Evolutionary conservation across 2,329 filamentous ascomycete species (phyloP), one percentile per base, ranked within the genome.

Genomic region (Colletotrichum lini): DNA sequence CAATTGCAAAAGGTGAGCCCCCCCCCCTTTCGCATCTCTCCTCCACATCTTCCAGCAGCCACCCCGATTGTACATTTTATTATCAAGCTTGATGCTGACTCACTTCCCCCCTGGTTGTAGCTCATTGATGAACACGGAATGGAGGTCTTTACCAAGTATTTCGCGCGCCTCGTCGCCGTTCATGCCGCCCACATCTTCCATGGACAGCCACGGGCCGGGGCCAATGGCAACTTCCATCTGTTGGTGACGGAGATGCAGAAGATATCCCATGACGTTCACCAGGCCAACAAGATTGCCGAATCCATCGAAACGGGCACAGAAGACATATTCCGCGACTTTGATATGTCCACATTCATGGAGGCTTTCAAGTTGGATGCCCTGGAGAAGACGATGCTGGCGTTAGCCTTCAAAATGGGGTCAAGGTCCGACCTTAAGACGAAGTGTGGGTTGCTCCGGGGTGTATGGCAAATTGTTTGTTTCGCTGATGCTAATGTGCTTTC

Each of bases 41-140:
- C 10, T 47, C 65, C 61, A 30, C 12, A 53, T 56, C 42, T 60
- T 13, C 52, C 53, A 67, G 44, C 60, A 60, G 62, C 62, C 62
- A 45, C 45, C 9, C 26, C 26, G 5, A 40, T 23, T 67, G 23
- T 26, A 49, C 38, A 15, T 18, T 35, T 54, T 35, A 15, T 21
- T 44, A 8, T n/a, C n/a, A 40, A 26, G 21, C 15, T 38, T 7
- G 12, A 4, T 57, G 59, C 74, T 77, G 53, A 78, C 66, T 23
- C 71, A 42, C 47, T 38, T 50, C 21, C 35, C 4, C 3, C 12
- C 40, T 40, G 45, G 59, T 45, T 73, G n/a, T 75, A 98, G 94
- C 91, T 98, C 81, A 93, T 98, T 85, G 92, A 98, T 90, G 95
- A 96, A 79, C 92, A 97, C 95, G 95, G 95, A 80, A 99, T 99